These are phyloP conservation scores for Pisolithus albus DNA, from an alignment of 768 basidiomycete species.

Conservation along the genomic window DNA sequence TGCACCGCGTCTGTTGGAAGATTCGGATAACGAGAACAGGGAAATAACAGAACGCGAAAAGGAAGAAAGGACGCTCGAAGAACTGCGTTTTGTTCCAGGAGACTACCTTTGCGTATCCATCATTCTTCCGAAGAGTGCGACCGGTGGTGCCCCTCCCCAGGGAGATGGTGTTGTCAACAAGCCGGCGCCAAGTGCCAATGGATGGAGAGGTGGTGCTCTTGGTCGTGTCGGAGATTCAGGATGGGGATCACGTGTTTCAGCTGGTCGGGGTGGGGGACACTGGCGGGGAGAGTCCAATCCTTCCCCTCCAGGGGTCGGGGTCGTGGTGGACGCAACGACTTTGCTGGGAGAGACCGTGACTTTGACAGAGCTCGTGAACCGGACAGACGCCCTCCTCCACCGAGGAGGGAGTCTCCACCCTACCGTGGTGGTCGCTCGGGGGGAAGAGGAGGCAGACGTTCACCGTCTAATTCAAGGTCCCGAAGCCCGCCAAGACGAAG, in stretches of 20 bases:
- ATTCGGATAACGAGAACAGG: slow-evolving; percentile 30
- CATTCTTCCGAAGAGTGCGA: slow-evolving; percentile 57
- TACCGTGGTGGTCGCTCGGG: slow-evolving; percentile 40
- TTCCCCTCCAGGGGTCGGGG: slow-evolving; percentile 37
- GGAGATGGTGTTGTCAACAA: slow-evolving; percentile 37
- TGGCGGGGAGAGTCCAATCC: slow-evolving; percentile 68
- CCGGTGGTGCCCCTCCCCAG: slow-evolving; percentile 35
- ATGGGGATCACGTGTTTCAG: slow-evolving; percentile 36
- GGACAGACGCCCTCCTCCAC: slow-evolving; percentile 44
- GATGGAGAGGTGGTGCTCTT: slow-evolving; percentile 30
- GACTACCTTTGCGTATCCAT: slow-evolving; percentile 75
- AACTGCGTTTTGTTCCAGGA: slow-evolving; percentile 73
- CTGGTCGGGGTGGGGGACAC: slow-evolving; percentile 58
- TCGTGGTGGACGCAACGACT: slow-evolving; percentile 34
- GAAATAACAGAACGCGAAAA: slow-evolving; percentile 40
- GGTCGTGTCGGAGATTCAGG: slow-evolving; percentile 40
- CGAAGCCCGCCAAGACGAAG: slow-evolving; percentile 37
- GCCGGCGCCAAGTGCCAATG: slow-evolving; percentile 28
- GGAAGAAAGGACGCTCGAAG: slow-evolving; percentile 70
- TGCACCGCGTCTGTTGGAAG: slow-evolving; percentile 57
- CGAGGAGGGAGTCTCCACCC: slow-evolving; percentile 40
- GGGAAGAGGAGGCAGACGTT: slow-evolving; percentile 36
- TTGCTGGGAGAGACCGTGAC: slow-evolving; percentile 31
- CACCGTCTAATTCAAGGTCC: slow-evolving; percentile 32
- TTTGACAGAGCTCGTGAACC: slow-evolving; percentile 33